Conservation (phyloP, 2,329 filamentous ascomycete species). For the Alternaria conjuncta region DNA sequence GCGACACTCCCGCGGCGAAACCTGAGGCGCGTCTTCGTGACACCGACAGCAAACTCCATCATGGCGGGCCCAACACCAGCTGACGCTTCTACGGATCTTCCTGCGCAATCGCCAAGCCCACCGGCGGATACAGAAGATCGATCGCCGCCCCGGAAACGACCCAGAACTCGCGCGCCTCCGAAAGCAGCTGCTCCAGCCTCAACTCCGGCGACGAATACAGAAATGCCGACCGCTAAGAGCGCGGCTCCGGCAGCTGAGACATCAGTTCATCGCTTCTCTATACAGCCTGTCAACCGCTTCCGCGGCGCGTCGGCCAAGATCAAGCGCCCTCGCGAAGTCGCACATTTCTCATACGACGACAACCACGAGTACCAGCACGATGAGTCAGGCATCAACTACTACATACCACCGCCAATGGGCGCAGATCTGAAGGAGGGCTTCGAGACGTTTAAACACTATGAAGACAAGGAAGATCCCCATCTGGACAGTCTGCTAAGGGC, state of each 20-base stretch:
- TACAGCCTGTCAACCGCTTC: conserved; percentile 44
- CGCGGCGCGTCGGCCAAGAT: conserved; percentile 43
- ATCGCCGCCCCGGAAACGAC: conserved; percentile 39
- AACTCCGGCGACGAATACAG: neutral
- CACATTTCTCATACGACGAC: conserved; percentile 91
- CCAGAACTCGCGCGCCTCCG: conserved; percentile 43
- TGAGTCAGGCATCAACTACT: conserved; percentile 83
- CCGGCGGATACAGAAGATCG: conserved; percentile 14
- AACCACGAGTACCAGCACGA: conserved; percentile 78
- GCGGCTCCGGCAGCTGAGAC: neutral
- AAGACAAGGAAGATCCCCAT: conserved; percentile 85
- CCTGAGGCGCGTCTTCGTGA: neutral
- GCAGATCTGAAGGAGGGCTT: conserved; percentile 81
- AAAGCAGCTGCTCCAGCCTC: conserved; percentile 19
- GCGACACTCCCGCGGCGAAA: conserved; percentile 4
- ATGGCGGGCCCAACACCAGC: neutral
- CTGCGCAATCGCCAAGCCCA: conserved; percentile 9
- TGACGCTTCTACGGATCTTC: neutral
- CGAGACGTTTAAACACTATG: conserved; percentile 79
- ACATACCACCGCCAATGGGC: conserved; percentile 76
- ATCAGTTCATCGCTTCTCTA: conserved; percentile 30
- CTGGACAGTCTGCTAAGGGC: conserved; percentile 81
- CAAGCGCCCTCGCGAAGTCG: conserved; percentile 72
- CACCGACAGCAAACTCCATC: neutral
- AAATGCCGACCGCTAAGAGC: neutral